These are phyloP conservation scores for Pachysandra terminalis DNA, from an alignment of 164 flowering plant genomes.

Conservation along the genomic window DNA sequence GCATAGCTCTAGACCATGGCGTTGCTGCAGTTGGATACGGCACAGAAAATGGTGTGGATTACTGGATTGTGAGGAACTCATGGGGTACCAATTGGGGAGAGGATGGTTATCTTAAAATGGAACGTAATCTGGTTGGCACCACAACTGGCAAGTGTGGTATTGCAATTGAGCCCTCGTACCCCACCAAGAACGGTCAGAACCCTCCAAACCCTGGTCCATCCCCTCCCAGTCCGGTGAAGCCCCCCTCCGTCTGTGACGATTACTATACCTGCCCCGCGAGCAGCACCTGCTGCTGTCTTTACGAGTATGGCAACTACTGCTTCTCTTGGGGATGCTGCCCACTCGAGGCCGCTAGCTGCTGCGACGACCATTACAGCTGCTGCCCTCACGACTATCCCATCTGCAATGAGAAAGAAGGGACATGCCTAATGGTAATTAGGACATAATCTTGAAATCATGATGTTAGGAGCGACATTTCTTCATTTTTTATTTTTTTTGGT, in stretches of 20 bases:
- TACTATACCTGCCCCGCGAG: slow-evolving; percentile 54
- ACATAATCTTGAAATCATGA: neutral
- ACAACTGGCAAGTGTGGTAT: slow-evolving; percentile 66
- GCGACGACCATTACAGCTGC: slow-evolving; percentile 70
- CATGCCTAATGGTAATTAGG: slow-evolving; percentile 48
- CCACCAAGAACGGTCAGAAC: slow-evolving; percentile 39
- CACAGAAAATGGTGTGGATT: slow-evolving; percentile 57
- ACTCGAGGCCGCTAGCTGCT: slow-evolving; percentile 77
- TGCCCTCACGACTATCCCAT: slow-evolving; percentile 80
- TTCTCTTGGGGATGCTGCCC: slow-evolving; percentile 91
- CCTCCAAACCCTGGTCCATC: slow-evolving; percentile 96
- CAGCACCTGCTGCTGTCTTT: slow-evolving; percentile 81
- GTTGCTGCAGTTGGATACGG: slow-evolving; percentile 77
- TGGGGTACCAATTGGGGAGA: slow-evolving; percentile 85
- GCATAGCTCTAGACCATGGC: slow-evolving; percentile 65
- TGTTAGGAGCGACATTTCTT: too few relatives aligned
- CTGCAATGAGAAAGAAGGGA: slow-evolving; percentile 53
- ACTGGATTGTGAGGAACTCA: slow-evolving; percentile 84
- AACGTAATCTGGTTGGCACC: slow-evolving; percentile 39
- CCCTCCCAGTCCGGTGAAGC: slow-evolving; percentile 64
- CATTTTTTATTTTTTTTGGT: too few relatives aligned
- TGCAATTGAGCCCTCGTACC: slow-evolving; percentile 72
- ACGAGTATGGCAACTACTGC: slow-evolving; percentile 47
- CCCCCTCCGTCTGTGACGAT: slow-evolving; percentile 54
- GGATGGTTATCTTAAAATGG: slow-evolving; percentile 57